Evolutionary conservation across 2,329 filamentous ascomycete genomes (phyloP), one percentile per base, ranked within the genome.

Genomic region (Hirsutella rhossiliensis): DNA sequence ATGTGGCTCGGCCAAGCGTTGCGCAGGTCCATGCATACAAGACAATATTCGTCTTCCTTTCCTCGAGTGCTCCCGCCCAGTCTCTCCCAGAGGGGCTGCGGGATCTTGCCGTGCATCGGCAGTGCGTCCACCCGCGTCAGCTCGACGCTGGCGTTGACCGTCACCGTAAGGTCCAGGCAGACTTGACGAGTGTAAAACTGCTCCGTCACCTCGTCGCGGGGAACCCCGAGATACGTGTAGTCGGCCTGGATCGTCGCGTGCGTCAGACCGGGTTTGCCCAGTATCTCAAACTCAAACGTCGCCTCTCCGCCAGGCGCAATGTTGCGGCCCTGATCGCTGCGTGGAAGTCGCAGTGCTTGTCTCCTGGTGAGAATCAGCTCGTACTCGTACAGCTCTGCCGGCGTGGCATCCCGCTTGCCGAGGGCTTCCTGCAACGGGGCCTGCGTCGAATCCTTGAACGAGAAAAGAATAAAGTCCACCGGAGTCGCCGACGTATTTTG

Each of bases 111-210:
- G 40, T 78, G 78, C 11, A 94, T 73, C 1, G 87, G 81, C 30
- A 92, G 62, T 17, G 94, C 72, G 55, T 96, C 89, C 50, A 89
- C 80, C 32, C 87, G 76, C 30, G 81, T 74, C 11, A 96, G 69
- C 56, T 96, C 87, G 23, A 96, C 73, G 55, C 87, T 92, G 4
- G 88, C 85, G 57, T 96, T 96, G 40, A 97, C 90, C 5, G 90
- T 96, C 15, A 96, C 77, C 0, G 83, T 86, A 45, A 97, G 68
- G 13, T 87, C 84, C 27, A 94, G 70, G 17, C 82, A 81, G 15
- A 94, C 73, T 57, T 92, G 86, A 34, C 89, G 76, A 0, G 89
- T 95, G 56, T 88, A 87, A 56, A 95, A 94, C 30, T 78, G 73
- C 31, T 83, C 80, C 20, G 75, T 72, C 2, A 89, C 66, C 45